Evolutionary conservation across 2,329 filamentous ascomycete species (phyloP), one percentile per base, ranked within the genome.

Genomic region (Hortaea werneckii): DNA sequence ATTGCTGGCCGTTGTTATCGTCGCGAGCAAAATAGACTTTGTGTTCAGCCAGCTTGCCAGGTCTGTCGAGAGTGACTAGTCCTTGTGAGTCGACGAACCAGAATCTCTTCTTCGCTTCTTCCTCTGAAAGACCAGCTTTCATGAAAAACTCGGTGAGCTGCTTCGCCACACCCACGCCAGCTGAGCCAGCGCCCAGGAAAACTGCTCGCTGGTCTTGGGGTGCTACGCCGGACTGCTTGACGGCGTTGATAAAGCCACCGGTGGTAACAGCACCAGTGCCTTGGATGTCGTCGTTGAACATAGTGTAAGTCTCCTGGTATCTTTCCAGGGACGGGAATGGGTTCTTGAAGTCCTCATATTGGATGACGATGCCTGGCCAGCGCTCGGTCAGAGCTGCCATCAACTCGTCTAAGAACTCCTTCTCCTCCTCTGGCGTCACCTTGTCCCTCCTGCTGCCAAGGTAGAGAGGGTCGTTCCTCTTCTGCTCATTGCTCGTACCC

Each of bases 261-360:
- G 95, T 78, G 51, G 96, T 88, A 60, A 98, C 92, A 52, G 90
- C 88, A 58, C 92, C 92, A 57, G 92, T 96, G 55, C 90, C 90
- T 73, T 96, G 90, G 63, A 98, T 92, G 64, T 98, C 90, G 63
- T 96, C 92, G 67, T 96, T 96, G 79, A 98, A 98, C 76, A 87
- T 94, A 67, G 86, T 89, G 75, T 95, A 90, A 54, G 76, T 78
- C 64, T 89, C 76, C 57, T 87, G 84, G 71, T 96, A 96, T 50
- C 87, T 80, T 64, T 92, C 85, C 37, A 96, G 78, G 60, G 94
- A 90, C 52, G 85, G 84, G 78, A 96, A 98, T 40, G 92, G 90
- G 61, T 90, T 94, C 74, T 96, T 94, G 68, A 95, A 96, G 64
- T 96, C 92, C 50, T 96, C 90, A 59, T 95, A 96, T 65, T 96